Conservation (phyloP, 169 alveolate species). For the Plasmodium sp. region DNA sequence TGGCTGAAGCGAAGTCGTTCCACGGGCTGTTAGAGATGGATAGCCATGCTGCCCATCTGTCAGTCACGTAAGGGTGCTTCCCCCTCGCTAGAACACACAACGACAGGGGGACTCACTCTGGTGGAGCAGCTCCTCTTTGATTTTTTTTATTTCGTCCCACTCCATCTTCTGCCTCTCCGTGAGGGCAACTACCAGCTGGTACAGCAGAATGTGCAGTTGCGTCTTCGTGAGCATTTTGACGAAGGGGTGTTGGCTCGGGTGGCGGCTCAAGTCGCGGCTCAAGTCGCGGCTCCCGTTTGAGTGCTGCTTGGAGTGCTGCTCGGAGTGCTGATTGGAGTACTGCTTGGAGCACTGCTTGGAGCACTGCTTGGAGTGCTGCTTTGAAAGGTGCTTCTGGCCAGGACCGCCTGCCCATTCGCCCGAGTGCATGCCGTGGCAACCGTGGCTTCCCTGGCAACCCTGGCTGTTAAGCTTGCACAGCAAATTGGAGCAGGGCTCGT, state of each 20-base stretch:
- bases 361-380: not conserved
- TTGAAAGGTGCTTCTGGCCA: not conserved
- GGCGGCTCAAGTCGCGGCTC: not conserved
- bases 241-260: not conserved
- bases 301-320: not conserved
- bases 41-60: not conserved
- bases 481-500: not conserved
- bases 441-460: not conserved
- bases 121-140: constrained; percentile 19
- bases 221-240: constrained; percentile 42
- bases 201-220: constrained; percentile 52
- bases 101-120: not conserved
- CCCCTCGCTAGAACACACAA: not conserved
- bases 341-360: not conserved
- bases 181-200: constrained; percentile 43
- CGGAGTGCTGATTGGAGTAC: not conserved
- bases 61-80: not conserved
- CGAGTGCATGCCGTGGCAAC: not conserved
- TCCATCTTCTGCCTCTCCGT: constrained; percentile 61
- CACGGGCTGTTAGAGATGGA: not conserved
- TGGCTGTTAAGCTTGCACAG: not conserved
- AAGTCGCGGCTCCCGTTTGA: not conserved
- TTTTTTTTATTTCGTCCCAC: constrained; percentile 26
- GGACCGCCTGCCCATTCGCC: not conserved
- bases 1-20: not conserved